These are phyloP conservation scores for Aphanomyces euteiches DNA, from an alignment of 352 stramenopile genomes.

Conservation along the genomic window DNA sequence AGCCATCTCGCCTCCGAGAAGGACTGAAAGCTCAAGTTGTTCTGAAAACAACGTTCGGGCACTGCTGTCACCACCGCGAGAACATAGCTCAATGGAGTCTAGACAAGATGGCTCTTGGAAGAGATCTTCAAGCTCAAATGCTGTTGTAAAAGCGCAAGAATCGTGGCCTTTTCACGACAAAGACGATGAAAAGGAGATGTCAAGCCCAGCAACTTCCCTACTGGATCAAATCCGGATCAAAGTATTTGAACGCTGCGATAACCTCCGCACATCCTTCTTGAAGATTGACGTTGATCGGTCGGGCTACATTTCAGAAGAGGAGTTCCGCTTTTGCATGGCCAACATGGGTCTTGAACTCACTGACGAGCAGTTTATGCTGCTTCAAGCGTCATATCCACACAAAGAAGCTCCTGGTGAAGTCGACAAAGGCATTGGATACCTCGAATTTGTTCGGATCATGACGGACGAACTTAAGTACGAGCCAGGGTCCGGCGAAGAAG, in stretches of 20 bases:
- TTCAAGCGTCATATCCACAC: slow-evolving; percentile 27
- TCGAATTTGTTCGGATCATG: slow-evolving; percentile 29
- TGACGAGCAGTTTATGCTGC: slow-evolving; percentile 9
- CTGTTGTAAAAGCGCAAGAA: too few relatives aligned
- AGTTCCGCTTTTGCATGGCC: slow-evolving; percentile 27
- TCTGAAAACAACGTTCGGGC: slow-evolving; percentile 1
- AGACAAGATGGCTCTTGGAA: too few relatives aligned
- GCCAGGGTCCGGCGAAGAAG: slow-evolving; percentile 25
- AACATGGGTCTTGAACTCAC: slow-evolving; percentile 23
- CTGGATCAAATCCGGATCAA: slow-evolving; percentile 21
- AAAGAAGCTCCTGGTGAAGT: slow-evolving; percentile 23
- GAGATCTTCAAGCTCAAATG: too few relatives aligned
- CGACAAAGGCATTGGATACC: slow-evolving; percentile 28
- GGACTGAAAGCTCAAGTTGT: neutral
- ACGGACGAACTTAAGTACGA: slow-evolving; percentile 27
- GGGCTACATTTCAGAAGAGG: slow-evolving; percentile 23
- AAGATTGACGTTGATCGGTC: slow-evolving; percentile 27
- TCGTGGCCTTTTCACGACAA: neutral
- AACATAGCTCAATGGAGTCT: too few relatives aligned
- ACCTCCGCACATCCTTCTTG: slow-evolving; percentile 15
- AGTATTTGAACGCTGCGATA: slow-evolving; percentile 26
- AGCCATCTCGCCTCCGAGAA: neutral
- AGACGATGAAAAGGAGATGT: slow-evolving; percentile 3
- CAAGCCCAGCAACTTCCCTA: neutral
- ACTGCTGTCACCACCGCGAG: neutral